A percentile compares a stretch with the other conserved stretches of the same genome.
These are phyloP conservation scores for Barnettozyma hawaiiensis DNA, from an alignment of 1,139 yeast species.

Conservation along the genomic window DNA sequence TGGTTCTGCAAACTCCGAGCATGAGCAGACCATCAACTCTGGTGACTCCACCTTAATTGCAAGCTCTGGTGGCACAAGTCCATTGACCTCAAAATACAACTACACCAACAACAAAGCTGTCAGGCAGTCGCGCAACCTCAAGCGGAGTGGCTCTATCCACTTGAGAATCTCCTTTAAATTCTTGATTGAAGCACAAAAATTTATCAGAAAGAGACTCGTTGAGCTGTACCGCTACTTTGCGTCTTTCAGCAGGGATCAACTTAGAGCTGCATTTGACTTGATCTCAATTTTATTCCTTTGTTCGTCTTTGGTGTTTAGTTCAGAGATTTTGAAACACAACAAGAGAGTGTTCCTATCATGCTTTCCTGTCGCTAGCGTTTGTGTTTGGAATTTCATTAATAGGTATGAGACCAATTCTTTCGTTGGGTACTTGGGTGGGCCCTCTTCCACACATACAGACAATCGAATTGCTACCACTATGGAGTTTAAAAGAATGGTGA, in stretches of 20 bases:
- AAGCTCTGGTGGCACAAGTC: constrained; percentile 2
- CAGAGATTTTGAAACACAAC: constrained; percentile 6
- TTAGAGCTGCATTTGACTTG: constrained; percentile 3
- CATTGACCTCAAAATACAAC: not conserved
- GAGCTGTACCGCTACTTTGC: not conserved
- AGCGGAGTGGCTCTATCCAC: constrained; percentile 7
- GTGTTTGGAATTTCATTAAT: constrained; percentile 1
- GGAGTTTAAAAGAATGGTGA: not conserved
- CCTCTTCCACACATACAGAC: not conserved
- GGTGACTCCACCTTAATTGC: constrained; percentile 11
- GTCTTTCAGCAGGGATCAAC: constrained; percentile 4
- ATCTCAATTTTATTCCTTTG: constrained; percentile 5
- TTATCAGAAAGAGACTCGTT: not conserved
- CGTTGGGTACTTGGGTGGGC: not conserved
- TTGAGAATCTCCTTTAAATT: constrained; percentile 9
- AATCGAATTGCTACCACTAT: not conserved
- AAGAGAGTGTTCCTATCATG: constrained; percentile 5
- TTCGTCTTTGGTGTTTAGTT: constrained; percentile 1
- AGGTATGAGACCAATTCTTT: not conserved
- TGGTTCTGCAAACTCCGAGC: constrained; percentile 1
- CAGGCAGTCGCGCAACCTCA: not conserved
- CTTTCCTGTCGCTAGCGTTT: constrained; percentile 4
- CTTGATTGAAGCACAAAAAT: not conserved
- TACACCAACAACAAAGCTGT: not conserved
- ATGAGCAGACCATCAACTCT: constrained; percentile 4